A percentile compares a stretch with the other conserved stretches of the same genome.
These are phyloP conservation scores for Peronospora destructor DNA, from an alignment of 352 stramenopile genomes.

Conservation along the genomic window DNA sequence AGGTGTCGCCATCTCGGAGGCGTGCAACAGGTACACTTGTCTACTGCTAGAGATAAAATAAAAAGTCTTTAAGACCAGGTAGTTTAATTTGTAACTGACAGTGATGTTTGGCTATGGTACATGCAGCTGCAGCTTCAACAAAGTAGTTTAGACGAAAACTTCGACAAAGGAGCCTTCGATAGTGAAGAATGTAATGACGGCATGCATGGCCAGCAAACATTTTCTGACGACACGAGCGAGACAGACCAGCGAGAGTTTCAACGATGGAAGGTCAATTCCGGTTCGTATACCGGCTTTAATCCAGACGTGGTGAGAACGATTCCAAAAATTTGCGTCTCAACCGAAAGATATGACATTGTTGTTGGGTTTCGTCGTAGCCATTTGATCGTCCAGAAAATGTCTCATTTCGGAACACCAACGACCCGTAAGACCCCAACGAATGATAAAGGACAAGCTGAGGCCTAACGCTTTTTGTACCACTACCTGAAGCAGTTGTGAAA, in stretches of 20 bases:
- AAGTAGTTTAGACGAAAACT: conserved; percentile 4
- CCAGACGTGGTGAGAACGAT: conserved; percentile 13
- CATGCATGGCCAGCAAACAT: not conserved
- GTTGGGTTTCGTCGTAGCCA: conserved; percentile 5
- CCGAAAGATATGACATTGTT: conserved; percentile 1
- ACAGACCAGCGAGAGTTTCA: conserved; percentile 3
- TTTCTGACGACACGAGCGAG: conserved; percentile 3
- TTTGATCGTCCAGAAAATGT: conserved; percentile 4
- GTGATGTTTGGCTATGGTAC: conserved; percentile 1
- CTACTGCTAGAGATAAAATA: too few relatives aligned
- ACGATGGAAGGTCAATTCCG: conserved; percentile 6
- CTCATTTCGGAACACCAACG: not conserved
- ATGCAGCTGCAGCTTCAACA: conserved; percentile 4
- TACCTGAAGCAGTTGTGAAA: conserved; percentile 4
- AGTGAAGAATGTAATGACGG: conserved; percentile 1
- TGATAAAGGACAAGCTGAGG: not conserved
- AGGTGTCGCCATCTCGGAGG: not conserved
- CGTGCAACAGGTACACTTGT: conserved; percentile 10
- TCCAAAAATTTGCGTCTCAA: not conserved
- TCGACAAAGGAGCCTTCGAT: not conserved
- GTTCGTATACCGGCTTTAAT: conserved; percentile 5
- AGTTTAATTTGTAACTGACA: not conserved
- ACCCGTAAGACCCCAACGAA: conserved; percentile 6
- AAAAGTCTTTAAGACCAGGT: too few relatives aligned
- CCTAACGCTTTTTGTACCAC: conserved; percentile 7